phyloP scores from a whole-genome alignment of 371 early-diverging fungal genomes.

The Fennellomyces sp. region DNA sequence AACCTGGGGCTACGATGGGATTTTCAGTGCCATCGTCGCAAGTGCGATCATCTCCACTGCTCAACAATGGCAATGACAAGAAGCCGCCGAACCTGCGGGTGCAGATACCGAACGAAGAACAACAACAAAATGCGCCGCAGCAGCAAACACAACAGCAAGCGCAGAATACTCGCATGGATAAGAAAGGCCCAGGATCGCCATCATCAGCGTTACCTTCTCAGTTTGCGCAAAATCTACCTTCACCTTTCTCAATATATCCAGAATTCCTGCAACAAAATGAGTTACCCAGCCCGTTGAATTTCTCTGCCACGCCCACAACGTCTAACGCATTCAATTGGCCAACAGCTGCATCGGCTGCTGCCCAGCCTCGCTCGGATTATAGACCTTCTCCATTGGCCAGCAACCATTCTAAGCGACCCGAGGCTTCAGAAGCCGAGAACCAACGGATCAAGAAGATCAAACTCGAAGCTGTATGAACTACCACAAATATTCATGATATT shows the following conservation, averaged over 20 bases:
- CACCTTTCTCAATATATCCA: slow-evolving; percentile 77
- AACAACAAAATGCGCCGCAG: slow-evolving; percentile 5
- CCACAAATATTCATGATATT: too few relatives aligned
- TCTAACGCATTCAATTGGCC: slow-evolving; percentile 68
- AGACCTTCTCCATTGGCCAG: slow-evolving; percentile 24
- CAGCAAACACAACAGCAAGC: slow-evolving; percentile 9
- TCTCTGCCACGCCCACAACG: slow-evolving; percentile 59
- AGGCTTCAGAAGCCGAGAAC: slow-evolving; percentile 4
- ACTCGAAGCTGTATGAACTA: slow-evolving; percentile 11
- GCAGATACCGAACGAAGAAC: slow-evolving; percentile 37
- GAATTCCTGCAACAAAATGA: slow-evolving; percentile 72
- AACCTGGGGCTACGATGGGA: background rate
- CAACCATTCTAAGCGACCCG: slow-evolving; percentile 1
- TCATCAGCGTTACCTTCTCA: slow-evolving; percentile 58
- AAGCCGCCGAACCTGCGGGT: slow-evolving; percentile 45
- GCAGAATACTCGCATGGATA: background rate
- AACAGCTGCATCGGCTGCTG: slow-evolving; percentile 17
- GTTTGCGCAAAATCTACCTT: slow-evolving; percentile 78
- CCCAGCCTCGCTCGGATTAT: slow-evolving; percentile 13
- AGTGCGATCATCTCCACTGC: slow-evolving; percentile 3
- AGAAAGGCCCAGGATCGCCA: slow-evolving; percentile 9
- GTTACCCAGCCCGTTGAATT: slow-evolving; percentile 66
- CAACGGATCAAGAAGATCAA: slow-evolving; percentile 8
- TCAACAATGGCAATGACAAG: slow-evolving; percentile 16
- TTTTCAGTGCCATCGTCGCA: slow-evolving; percentile 11